Evolutionary conservation across 495 filamentous ascomycete species (phyloP).

Genomic region (Wilcoxina mikolae): DNA sequence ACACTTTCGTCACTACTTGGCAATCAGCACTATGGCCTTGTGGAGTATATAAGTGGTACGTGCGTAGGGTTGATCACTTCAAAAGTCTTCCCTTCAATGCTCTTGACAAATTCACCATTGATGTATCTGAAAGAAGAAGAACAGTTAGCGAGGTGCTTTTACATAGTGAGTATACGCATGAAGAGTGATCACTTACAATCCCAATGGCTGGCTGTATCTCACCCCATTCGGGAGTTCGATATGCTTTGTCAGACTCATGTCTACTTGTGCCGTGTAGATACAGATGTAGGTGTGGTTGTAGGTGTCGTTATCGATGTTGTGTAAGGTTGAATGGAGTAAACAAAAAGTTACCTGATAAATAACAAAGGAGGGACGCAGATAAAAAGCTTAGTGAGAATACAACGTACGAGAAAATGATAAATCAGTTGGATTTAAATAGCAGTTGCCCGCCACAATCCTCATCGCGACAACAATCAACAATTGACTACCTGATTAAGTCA

Average conservation of each 20-base stretch:
- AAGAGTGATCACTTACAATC: conserved; percentile 17
- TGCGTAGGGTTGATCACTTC: conserved; percentile 38
- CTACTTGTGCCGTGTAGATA: background rate
- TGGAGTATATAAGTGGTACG: conserved; percentile 1
- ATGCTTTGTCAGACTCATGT: conserved; percentile 19
- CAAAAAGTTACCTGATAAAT: no score
- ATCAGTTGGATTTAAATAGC: no score
- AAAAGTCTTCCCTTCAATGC: conserved; percentile 65
- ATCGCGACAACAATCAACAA: no score
- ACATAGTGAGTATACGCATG: background rate
- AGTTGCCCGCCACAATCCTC: no score
- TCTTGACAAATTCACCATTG: conserved; percentile 90
- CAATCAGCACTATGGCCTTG: background rate
- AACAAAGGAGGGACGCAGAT: no score
- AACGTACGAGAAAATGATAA: no score
- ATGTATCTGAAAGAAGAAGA: conserved; percentile 57
- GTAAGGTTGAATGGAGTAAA: no score
- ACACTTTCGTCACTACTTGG: conserved; percentile 44
- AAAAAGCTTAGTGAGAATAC: no score
- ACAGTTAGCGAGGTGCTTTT: background rate
- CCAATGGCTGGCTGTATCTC: conserved; percentile 27
- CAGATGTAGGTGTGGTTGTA: no score
- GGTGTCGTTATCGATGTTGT: no score
- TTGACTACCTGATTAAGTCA: no score
- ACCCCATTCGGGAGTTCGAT: conserved; percentile 23